Conservation (phyloP, 352 stramenopile genomes). For the Phytophthora sojae region DNA sequence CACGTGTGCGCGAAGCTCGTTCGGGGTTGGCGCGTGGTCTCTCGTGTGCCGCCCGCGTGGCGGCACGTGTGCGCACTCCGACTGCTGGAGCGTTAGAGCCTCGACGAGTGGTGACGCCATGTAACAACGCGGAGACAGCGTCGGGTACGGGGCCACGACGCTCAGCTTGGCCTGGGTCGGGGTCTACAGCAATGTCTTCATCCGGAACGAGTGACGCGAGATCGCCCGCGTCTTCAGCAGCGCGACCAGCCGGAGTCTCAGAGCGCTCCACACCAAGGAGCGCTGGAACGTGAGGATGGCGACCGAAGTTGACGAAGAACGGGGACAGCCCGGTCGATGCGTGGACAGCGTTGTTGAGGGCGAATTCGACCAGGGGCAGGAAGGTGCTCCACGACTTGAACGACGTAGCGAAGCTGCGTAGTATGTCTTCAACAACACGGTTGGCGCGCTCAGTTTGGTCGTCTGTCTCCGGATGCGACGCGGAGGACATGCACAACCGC, state of each 20-base stretch:
- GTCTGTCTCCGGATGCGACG: background rate
- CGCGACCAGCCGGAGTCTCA: background rate
- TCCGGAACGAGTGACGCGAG: background rate
- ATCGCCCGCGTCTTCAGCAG: background rate
- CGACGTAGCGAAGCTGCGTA: background rate
- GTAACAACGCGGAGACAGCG: too few relatives aligned
- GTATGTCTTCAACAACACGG: background rate
- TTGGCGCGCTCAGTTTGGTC: background rate
- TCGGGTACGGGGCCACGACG: too few relatives aligned
- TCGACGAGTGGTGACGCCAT: too few relatives aligned
- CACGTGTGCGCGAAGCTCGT: too few relatives aligned
- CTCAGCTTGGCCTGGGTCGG: background rate
- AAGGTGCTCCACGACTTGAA: background rate
- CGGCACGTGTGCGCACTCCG: too few relatives aligned
- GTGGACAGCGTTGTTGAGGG: background rate
- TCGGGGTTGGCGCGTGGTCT: too few relatives aligned
- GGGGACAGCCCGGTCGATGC: background rate
- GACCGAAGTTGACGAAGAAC: background rate
- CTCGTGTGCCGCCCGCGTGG: too few relatives aligned
- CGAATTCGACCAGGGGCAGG: background rate
- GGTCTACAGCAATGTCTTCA: background rate
- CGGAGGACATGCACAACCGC: background rate
- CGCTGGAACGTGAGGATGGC: background rate
- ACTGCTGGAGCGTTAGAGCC: too few relatives aligned
- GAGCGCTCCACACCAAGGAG: background rate